Base-by-base conservation (phyloP, 2,329 filamentous ascomycete species). In the Neocatenulostroma microsporum region DNA sequence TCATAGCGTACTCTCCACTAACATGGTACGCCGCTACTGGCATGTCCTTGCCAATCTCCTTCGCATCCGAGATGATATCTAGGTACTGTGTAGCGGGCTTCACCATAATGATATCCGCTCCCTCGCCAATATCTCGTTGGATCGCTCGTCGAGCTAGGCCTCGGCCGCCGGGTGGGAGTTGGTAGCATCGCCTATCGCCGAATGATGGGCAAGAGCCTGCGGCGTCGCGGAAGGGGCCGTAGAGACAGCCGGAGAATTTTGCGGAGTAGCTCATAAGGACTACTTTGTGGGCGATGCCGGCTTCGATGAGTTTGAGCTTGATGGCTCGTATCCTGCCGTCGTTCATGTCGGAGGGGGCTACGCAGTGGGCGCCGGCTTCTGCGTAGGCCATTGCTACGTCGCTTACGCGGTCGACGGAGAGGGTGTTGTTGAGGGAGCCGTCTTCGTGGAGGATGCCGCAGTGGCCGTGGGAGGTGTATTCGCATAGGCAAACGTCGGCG, bases 381-480 rank as follows among this genome's bases (percentile, higher is more conserved):
- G 91, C 91, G 59, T 98, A 98, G 21, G 89, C 85, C 47, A 96
- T 73, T n/a, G 91, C 89, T n/a, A 96, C 89, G 60, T 96, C 88
- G 3, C 84, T 89, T 51, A 98, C 88, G 44, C 91, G 82, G 57
- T 96, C 89, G 7, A 96, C 87, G 3, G 87, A 94, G 30, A 94
- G 75, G 46, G 81, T 78, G 59, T 98, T 96, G 73, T 96, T 94
- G 42, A 98, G 73, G 45, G 79, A 83, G 45, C 87, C 87, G 58
- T 98, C 91, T 49, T 95, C 87, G 39, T 87, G 79, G 30, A 98
- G 73, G 51, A 98, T 95, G 36, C 91, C 91, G 59, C 91, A 98
- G 69, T 98, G 91, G 29, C 91, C 91, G 62, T 98, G 91, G 5
- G 84, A 91, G 1, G 91, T 98, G 67, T 98, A 98, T 66, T 98